Evolutionary conservation across 768 basidiomycete species (phyloP).

Genomic region (Trametes cingulata): DNA sequence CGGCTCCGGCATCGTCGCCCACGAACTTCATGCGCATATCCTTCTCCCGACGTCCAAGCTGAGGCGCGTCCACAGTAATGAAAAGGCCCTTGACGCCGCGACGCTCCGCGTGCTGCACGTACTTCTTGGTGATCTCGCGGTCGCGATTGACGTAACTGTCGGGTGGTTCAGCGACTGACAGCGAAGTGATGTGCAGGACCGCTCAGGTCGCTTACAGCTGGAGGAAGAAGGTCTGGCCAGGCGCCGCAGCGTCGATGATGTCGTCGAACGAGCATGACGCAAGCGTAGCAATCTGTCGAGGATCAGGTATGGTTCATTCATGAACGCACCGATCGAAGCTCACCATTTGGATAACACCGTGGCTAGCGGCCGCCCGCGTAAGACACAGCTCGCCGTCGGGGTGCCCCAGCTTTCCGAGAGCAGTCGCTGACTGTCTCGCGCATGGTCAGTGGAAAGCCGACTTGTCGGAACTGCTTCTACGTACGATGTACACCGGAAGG

Average conservation of each 20-base stretch:
- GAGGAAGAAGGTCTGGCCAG: conserved; percentile 80
- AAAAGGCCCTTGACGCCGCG: conserved; percentile 92
- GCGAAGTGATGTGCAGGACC: too few species aligned
- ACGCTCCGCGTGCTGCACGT: conserved; percentile 87
- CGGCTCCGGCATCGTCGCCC: conserved; percentile 61
- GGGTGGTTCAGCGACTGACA: neutral
- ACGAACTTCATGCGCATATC: conserved; percentile 42
- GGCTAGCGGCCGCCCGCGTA: conserved; percentile 84
- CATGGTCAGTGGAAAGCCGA: conserved; percentile 45
- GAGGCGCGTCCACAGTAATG: conserved; percentile 97
- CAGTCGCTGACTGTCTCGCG: conserved; percentile 63
- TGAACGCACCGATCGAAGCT: neutral
- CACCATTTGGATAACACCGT: conserved; percentile 75
- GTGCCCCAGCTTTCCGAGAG: conserved; percentile 91
- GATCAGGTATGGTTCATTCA: neutral
- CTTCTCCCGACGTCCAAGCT: conserved; percentile 90
- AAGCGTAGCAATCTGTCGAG: conserved; percentile 84
- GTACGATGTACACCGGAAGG: conserved; percentile 83
- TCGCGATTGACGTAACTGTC: conserved; percentile 89
- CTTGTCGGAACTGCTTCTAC: conserved; percentile 72
- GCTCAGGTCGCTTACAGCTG: conserved; percentile 57
- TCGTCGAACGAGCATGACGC: conserved; percentile 97
- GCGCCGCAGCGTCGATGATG: conserved; percentile 78
- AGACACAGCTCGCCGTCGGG: conserved; percentile 94
- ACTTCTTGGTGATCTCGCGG: conserved; percentile 75